Conservation (phyloP, 2,329 filamentous ascomycete genomes). For the Pseudogymnoascus sp. region DNA sequence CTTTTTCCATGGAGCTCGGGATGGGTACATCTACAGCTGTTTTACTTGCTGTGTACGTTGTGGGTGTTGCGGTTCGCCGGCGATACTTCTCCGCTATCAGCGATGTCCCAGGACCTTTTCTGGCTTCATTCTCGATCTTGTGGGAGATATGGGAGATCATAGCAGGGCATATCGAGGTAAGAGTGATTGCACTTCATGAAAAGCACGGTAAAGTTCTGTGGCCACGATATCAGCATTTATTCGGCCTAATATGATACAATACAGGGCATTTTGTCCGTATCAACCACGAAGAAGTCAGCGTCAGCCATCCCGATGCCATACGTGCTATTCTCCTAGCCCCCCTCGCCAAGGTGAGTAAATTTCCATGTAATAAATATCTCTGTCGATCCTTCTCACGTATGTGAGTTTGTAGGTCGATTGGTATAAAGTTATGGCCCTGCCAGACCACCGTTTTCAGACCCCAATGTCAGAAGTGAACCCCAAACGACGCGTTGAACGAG, state of each 20-base stretch:
- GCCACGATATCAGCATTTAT: neutral
- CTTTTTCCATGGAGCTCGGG: neutral
- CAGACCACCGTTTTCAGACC: constrained; percentile 35
- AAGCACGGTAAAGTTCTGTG: constrained; percentile 29
- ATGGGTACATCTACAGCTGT: neutral
- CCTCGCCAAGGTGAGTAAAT: constrained; percentile 27
- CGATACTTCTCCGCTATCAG: constrained; percentile 41
- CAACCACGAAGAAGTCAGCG: constrained; percentile 36
- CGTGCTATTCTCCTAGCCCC: constrained; percentile 30
- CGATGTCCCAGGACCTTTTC: constrained; percentile 36
- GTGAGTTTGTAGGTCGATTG: neutral
- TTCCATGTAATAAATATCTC: neutral
- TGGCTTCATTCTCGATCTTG: constrained; percentile 33
- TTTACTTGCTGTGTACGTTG: neutral
- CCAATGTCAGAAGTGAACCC: constrained; percentile 34
- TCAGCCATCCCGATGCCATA: constrained; percentile 36
- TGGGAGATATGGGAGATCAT: constrained; percentile 35
- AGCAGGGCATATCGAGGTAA: constrained; percentile 33
- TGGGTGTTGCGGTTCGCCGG: neutral
- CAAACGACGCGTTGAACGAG: constrained; percentile 29
- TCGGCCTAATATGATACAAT: neutral
- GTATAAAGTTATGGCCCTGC: constrained; percentile 29
- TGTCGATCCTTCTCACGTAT: neutral
- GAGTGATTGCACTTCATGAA: constrained; percentile 32
- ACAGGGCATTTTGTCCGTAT: constrained; percentile 37